Percentiles rank a stretch among this genome's conserved stretches.
phyloP scores from a whole-genome alignment of 352 stramenopile genomes.

The Albugo laibachii region DNA sequence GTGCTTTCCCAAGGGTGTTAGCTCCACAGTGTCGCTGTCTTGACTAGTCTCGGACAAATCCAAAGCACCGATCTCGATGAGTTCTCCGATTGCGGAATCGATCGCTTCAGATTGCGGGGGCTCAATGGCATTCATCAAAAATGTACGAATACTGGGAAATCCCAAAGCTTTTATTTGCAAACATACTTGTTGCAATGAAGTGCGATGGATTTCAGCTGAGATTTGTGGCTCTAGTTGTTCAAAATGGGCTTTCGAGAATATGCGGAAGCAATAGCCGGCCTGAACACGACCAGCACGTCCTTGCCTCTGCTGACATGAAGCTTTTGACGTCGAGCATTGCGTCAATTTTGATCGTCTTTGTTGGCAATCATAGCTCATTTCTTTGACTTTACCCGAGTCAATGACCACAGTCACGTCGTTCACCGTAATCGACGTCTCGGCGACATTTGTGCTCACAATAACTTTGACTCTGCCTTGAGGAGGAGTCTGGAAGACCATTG shows the following conservation, averaged over 20 bases:
- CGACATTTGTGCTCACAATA: constrained; percentile 77
- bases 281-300: constrained; percentile 66
- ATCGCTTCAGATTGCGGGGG: constrained; percentile 82
- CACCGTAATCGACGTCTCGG: constrained; percentile 81
- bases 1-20: constrained; percentile 88
- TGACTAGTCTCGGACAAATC: constrained; percentile 7
- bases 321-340: constrained; percentile 63
- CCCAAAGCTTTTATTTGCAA: constrained; percentile 74
- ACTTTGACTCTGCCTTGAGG: constrained; percentile 58
- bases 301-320: constrained; percentile 65
- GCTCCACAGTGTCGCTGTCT: constrained; percentile 19
- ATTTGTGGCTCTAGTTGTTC: constrained; percentile 39
- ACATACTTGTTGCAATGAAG: constrained; percentile 71
- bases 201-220: constrained; percentile 76
- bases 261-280: constrained; percentile 49
- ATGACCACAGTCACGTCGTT: constrained; percentile 76
- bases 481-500: constrained; percentile 43
- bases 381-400: constrained; percentile 72
- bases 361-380: constrained; percentile 72
- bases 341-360: constrained; percentile 52
- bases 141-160: constrained; percentile 46
- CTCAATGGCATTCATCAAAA: constrained; percentile 77
- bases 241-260: constrained; percentile 53
- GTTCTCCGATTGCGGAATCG: constrained; percentile 78
- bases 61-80: constrained; percentile 82